A percentile compares a stretch with the other conserved stretches of the same genome.
Evolutionary conservation across 2,329 filamentous ascomycete genomes (phyloP).

Genomic region (Diplodia sapinea): DNA sequence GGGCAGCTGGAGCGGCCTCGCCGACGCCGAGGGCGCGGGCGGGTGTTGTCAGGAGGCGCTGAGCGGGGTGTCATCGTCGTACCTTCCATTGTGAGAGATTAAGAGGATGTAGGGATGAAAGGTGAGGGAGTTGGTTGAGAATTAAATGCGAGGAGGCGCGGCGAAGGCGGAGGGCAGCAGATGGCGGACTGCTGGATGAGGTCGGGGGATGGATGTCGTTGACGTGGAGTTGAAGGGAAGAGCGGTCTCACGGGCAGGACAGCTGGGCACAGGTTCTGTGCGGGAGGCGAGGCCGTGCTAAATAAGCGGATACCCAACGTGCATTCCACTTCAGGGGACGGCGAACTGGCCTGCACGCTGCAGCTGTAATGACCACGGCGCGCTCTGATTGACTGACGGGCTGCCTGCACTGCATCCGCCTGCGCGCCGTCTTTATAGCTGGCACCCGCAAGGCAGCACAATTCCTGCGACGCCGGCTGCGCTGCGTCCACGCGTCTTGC

Average conservation of each 20-base stretch:
- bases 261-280: constrained; percentile 41
- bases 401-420: not conserved
- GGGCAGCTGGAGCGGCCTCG: not conserved
- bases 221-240: constrained; percentile 42
- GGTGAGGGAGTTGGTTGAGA: constrained; percentile 32
- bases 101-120: constrained; percentile 32
- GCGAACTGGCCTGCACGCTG: constrained; percentile 30
- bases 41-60: constrained; percentile 39
- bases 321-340: constrained; percentile 31
- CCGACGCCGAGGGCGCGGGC: constrained; percentile 31
- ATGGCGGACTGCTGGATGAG: constrained; percentile 30
- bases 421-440: constrained; percentile 4
- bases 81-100: constrained; percentile 67
- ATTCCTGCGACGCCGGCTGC: constrained; percentile 20
- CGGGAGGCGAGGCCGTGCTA: constrained; percentile 50
- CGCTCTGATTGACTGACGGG: constrained; percentile 10
- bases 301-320: constrained; percentile 46
- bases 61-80: constrained; percentile 50
- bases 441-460: constrained; percentile 17
- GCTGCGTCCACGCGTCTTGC: constrained; percentile 29
- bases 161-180: constrained; percentile 37
- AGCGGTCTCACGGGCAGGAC: constrained; percentile 47
- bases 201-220: constrained; percentile 31
- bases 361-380: constrained; percentile 24
- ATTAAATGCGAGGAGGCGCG: constrained; percentile 36